These are phyloP conservation scores for Lathyrus oleraceus DNA, from an alignment of 306 rosid genomes.

Conservation along the genomic window DNA sequence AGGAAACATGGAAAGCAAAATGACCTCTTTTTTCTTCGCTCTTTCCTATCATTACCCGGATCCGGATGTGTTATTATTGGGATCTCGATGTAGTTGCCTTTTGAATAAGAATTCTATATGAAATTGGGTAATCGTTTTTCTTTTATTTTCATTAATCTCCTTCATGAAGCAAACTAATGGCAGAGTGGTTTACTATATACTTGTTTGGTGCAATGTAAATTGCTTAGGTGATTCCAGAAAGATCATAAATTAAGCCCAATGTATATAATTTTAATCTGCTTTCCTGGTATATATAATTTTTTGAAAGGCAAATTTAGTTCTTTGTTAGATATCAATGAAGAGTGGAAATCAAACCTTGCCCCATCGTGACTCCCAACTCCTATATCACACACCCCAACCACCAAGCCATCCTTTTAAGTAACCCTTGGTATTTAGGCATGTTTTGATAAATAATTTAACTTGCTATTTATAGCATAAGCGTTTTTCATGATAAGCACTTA, in stretches of 20 bases:
- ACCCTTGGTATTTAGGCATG: background rate
- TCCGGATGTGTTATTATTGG: background rate
- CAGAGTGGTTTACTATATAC: background rate
- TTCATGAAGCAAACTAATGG: background rate
- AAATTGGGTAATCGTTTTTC: background rate
- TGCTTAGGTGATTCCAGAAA: slow-evolving; percentile 20
- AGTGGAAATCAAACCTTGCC: background rate
- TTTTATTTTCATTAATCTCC: background rate
- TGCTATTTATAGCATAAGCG: too few relatives aligned
- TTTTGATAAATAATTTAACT: too few relatives aligned
- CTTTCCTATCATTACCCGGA: background rate
- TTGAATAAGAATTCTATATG: background rate
- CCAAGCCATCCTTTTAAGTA: background rate
- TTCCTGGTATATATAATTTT: background rate
- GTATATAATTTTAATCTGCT: background rate
- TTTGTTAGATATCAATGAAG: background rate
- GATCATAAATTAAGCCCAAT: background rate
- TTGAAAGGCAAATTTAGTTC: background rate
- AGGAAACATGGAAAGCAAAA: slow-evolving; percentile 11
- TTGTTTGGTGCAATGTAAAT: slow-evolving; percentile 10
- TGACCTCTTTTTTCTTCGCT: background rate
- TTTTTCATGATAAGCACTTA: too few relatives aligned
- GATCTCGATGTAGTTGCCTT: background rate
- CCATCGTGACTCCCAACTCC: background rate
- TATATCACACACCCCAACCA: background rate